Evolutionary conservation across 2,329 filamentous ascomycete species (phyloP).

Genomic region (Fonsecaea erecta): DNA sequence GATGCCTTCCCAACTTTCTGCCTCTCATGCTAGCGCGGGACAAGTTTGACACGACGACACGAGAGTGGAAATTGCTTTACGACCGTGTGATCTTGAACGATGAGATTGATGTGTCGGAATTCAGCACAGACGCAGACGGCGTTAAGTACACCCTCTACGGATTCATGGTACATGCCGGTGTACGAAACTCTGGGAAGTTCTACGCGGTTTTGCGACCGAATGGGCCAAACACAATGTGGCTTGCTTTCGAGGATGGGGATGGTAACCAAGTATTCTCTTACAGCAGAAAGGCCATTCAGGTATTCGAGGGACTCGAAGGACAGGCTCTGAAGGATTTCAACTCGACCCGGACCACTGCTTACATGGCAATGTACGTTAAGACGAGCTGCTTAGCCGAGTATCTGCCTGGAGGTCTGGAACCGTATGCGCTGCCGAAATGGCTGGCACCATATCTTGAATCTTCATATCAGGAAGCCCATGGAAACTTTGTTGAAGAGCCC

Average conservation of each 20-base stretch:
- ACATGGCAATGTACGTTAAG: slow-evolving; percentile 62
- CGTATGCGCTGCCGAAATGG: slow-evolving; percentile 54
- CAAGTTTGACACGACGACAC: slow-evolving; percentile 57
- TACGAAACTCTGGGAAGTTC: slow-evolving; percentile 63
- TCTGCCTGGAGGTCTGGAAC: slow-evolving; percentile 50
- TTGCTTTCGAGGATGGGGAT: slow-evolving; percentile 62
- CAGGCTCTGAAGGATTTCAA: slow-evolving; percentile 46
- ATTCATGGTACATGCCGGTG: slow-evolving; percentile 64
- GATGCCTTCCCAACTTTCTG: slow-evolving; percentile 54
- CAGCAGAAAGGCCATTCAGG: slow-evolving; percentile 59
- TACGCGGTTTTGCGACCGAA: slow-evolving; percentile 64
- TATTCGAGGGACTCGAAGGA: slow-evolving; percentile 54
- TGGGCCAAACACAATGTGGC: slow-evolving; percentile 62
- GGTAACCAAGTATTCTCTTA: slow-evolving; percentile 62
- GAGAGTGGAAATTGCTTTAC: slow-evolving; percentile 62
- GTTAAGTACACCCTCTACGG: slow-evolving; percentile 62
- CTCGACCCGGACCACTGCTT: slow-evolving; percentile 52
- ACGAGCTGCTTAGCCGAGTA: slow-evolving; percentile 52
- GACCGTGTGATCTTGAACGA: slow-evolving; percentile 63
- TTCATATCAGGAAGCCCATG: slow-evolving; percentile 28
- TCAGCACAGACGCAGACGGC: slow-evolving; percentile 42
- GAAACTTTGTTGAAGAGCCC: slow-evolving; percentile 25
- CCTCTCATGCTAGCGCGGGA: slow-evolving; percentile 64
- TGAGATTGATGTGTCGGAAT: slow-evolving; percentile 52
- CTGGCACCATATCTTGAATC: slow-evolving; percentile 47